Base-by-base conservation (phyloP, 2,329 filamentous ascomycete genomes). In the Chalaropsis ovoidea region DNA sequence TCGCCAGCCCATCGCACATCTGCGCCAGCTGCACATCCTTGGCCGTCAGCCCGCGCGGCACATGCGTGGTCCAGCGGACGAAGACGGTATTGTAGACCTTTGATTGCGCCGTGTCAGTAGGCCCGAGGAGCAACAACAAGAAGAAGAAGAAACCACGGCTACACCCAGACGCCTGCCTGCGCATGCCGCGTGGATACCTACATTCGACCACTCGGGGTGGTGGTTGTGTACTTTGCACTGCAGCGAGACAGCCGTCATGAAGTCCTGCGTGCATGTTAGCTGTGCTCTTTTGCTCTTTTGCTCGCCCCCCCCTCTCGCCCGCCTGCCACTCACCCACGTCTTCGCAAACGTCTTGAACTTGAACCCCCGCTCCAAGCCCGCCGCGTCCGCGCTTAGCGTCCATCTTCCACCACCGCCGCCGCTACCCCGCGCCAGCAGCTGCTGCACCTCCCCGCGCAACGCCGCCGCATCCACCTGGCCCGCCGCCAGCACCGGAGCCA, bases 191-290 rank as follows among this genome's bases (percentile, higher is more conserved):
- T 3, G 41, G 11, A 22, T 31, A 73, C 78, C 69, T 75, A 86
- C 86, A 71, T 90, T 90, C 1, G 85, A 86, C 87, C 87, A 90
- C 73, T 90, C 87, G 0, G 87, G 87, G 71, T 90, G 87, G 72
- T 90, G 87, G 70, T 84, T 87, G 71, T 81, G 80, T 45, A 82
- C 73, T 71, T 87, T 86, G 75, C 86, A 88, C 70, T 89, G 81
- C 41, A 85, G 75, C 11, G 86, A 84, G 15, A 90, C 81, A 1
- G 80, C 79, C n/a, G 85, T 87, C 86, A 90, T 89, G 75, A 90
- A 90, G 69, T 86, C 85, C 66, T 67, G 43, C 1, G 58, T 24
- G 17, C 39, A 31, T 2, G 31, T 6, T 3, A 31, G 31, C 31
- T 24, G 22, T n/a, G 27, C n/a, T 60, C 35, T 27, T 41, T 35